These are phyloP conservation scores for Pezicula radicicola DNA, from an alignment of 2,329 filamentous ascomycete species.

Conservation along the genomic window DNA sequence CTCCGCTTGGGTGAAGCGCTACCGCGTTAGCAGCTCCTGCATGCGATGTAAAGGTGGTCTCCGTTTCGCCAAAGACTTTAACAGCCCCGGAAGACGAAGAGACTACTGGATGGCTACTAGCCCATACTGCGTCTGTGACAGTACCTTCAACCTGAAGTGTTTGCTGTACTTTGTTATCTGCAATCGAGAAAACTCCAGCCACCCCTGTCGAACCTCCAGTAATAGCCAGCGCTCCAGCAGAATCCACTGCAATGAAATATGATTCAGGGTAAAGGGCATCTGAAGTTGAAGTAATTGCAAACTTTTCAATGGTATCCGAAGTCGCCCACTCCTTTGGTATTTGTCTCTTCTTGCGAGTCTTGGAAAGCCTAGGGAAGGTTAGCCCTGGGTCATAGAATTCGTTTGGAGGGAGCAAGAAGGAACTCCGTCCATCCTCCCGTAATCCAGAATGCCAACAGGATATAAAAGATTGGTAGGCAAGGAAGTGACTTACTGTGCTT, in stretches of 20 bases:
- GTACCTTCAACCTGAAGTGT: conserved; percentile 37
- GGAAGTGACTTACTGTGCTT: conserved; percentile 63
- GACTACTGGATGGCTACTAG: conserved; percentile 26
- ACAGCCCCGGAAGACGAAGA: conserved; percentile 50
- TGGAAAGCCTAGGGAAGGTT: conserved; percentile 63
- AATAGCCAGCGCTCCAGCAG: conserved; percentile 56
- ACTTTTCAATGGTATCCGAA: conserved; percentile 63
- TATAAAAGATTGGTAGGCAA: too few relatives aligned
- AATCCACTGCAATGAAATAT: conserved; percentile 54
- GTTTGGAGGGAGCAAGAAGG: too few relatives aligned
- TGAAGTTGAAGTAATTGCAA: conserved; percentile 49
- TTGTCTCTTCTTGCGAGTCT: conserved; percentile 84
- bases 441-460: too few relatives aligned
- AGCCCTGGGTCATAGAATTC: conserved; percentile 4
- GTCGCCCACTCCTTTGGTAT: conserved; percentile 84
- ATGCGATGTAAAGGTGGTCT: conserved; percentile 71
- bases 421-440: too few relatives aligned
- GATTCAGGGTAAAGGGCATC: conserved; percentile 59
- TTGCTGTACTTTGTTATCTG: conserved; percentile 65
- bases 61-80: conserved; percentile 72
- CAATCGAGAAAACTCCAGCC: conserved; percentile 75
- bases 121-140: conserved; percentile 55
- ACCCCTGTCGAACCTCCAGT: conserved; percentile 60
- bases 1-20: conserved; percentile 77
- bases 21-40: conserved; percentile 77